A percentile compares a stretch with the other conserved stretches of the same genome.
phyloP scores from a whole-genome alignment of 75 land plant species.

The Picea glauca region DNA sequence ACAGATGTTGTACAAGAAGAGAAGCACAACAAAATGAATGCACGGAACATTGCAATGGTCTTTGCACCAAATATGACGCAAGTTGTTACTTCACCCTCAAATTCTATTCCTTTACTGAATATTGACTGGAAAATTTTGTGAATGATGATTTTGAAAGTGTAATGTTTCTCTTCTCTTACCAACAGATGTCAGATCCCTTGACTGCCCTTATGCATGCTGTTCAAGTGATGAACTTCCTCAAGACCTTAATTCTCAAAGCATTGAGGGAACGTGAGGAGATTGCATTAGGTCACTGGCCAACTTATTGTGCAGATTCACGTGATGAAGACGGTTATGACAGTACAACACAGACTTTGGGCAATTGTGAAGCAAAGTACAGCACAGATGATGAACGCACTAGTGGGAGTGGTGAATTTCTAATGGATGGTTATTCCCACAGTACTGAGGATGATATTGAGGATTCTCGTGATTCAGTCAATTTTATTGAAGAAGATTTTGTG shows the following conservation, averaged over 20 bases:
- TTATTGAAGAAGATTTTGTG: slow-evolving; percentile 53
- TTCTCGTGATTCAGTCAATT: slow-evolving; percentile 25
- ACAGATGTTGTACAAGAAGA: slow-evolving; percentile 98
- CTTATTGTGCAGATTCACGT: slow-evolving; percentile 19
- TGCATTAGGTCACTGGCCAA: slow-evolving; percentile 22
- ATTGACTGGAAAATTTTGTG: neutral
- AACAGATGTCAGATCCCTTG: slow-evolving; percentile 98
- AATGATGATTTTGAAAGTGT: neutral
- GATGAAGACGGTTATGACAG: slow-evolving; percentile 44
- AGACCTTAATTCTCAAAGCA: slow-evolving; percentile 73
- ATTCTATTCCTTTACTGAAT: neutral
- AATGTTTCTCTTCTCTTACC: slow-evolving; percentile 2
- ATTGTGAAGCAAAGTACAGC: slow-evolving; percentile 23
- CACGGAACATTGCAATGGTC: slow-evolving; percentile 97
- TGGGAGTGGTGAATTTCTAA: slow-evolving; percentile 2
- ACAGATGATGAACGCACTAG: slow-evolving; percentile 27
- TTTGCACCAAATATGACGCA: slow-evolving; percentile 99
- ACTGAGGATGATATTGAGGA: slow-evolving; percentile 24
- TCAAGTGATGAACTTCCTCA: slow-evolving; percentile 98
- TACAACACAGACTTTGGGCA: slow-evolving; percentile 27
- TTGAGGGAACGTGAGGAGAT: slow-evolving; percentile 72
- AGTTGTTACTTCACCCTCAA: slow-evolving; percentile 30
- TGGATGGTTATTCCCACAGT: slow-evolving; percentile 15
- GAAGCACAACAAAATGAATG: slow-evolving; percentile 93
- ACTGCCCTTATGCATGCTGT: slow-evolving; percentile 99